Evolutionary conservation across 2,329 filamentous ascomycete genomes (phyloP), one percentile per base, ranked within the genome.

Genomic region (Cladosporium colombiae): DNA sequence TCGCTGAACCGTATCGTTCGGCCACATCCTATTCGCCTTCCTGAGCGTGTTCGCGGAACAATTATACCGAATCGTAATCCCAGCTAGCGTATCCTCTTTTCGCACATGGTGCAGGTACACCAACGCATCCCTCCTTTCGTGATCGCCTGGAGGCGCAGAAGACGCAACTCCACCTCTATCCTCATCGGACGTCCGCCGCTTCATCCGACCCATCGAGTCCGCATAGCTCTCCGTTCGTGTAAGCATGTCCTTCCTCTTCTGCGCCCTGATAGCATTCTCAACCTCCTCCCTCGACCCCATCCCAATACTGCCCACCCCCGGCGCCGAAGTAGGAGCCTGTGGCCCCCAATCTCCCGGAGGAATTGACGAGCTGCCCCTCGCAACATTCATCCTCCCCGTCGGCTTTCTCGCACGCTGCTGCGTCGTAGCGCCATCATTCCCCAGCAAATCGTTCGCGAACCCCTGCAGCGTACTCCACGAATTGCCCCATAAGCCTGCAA

Each of bases 1-100:
- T 57, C 89, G 87, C 76, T 97, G 94, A 40, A 98, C 90, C 68
- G 88, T 92, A 75, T 98, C 95, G 69, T 93, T 92, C 7, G 93
- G 92, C 95, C 95, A 99, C 74, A 99, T 88, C 13, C 95, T 88
- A 76, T 99, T 99, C 46, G 92, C 89, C 76, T 91, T 95, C 66
- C 92, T 86, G 70, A 99, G 89, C 1, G 90, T 85, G 57, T 93
- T 90, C 65, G 93, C 88, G 68, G 91, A 87, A 76, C 94, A 98
- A 72, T 91, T 90, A 78, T 96, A 99, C 72, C 89, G 91, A 70
- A 99, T 89, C 62, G 95, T 90, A 60, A 99, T 88, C 2, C 95
- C 94, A 1, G 93, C 93, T 71, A 98, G 88, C 1, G 93, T 98
- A 79, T 99, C 95, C 53, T 86, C 86, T 16, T 89, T 86, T 71